These are phyloP conservation scores for Ophiostoma himal-ulmi DNA, from an alignment of 2,329 filamentous ascomycete genomes.

Conservation along the genomic window DNA sequence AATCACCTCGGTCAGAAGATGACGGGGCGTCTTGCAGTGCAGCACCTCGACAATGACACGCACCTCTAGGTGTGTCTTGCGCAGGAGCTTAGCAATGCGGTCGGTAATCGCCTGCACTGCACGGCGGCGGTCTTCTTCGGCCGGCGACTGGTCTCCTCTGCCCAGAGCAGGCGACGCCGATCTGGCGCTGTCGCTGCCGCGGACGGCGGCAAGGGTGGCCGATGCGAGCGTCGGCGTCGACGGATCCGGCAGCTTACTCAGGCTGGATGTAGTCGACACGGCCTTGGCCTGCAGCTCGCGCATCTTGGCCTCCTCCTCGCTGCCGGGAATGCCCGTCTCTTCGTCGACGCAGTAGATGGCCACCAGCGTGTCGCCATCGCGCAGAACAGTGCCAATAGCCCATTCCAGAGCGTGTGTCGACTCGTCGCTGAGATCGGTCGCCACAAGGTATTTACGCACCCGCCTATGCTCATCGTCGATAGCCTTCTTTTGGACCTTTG, in stretches of 20 bases:
- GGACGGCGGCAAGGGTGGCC: constrained; percentile 14
- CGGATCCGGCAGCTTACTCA: constrained; percentile 28
- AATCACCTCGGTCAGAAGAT: constrained; percentile 95
- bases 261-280: constrained; percentile 45
- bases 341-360: constrained; percentile 93
- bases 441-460: constrained; percentile 87
- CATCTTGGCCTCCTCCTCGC: constrained; percentile 53
- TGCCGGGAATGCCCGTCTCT: constrained; percentile 59
- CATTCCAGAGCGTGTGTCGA: constrained; percentile 93
- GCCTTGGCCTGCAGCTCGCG: constrained; percentile 71
- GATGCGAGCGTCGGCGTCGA: constrained; percentile 18
- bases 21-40: constrained; percentile 95
- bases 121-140: constrained; percentile 72
- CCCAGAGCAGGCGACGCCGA: constrained; percentile 34
- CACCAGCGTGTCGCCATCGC: constrained; percentile 89
- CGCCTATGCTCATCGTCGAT: constrained; percentile 66
- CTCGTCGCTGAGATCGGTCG: constrained; percentile 89
- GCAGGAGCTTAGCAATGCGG: constrained; percentile 73
- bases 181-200: constrained; percentile 24
- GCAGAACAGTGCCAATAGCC: constrained; percentile 90
- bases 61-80: constrained; percentile 89
- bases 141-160: constrained; percentile 48
- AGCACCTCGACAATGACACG: constrained; percentile 92
- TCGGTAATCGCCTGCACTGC: constrained; percentile 82
- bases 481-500: constrained; percentile 66